These are phyloP conservation scores for Tolypocladium tropicale DNA, from an alignment of 2,329 filamentous ascomycete species.

Conservation along the genomic window DNA sequence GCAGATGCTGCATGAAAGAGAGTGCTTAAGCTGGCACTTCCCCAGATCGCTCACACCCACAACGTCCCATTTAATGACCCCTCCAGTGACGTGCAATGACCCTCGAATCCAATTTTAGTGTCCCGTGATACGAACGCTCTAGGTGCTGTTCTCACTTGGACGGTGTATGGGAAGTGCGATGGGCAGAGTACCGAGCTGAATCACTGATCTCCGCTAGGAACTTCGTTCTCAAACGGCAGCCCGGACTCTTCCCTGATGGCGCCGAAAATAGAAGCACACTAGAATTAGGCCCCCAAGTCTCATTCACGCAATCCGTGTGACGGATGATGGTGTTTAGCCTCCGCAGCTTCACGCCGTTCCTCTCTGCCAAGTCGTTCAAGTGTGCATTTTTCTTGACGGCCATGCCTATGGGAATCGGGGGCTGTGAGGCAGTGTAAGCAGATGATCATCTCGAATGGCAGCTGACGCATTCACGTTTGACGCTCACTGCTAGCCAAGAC, in stretches of 20 bases:
- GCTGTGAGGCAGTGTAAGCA: not conserved
- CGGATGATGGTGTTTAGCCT: not conserved
- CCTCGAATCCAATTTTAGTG: too few species aligned
- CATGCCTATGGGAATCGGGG: not conserved
- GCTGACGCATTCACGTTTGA: not conserved
- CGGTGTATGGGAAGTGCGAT: too few species aligned
- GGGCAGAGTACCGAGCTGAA: too few species aligned
- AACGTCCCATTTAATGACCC: too few species aligned
- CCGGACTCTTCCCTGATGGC: not conserved
- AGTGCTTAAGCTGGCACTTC: too few species aligned
- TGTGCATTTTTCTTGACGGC: not conserved
- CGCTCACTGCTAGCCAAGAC: too few species aligned
- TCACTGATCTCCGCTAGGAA: too few species aligned
- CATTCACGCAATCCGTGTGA: not conserved
- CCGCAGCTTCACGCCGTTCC: not conserved
- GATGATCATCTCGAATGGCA: not conserved
- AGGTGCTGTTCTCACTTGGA: too few species aligned
- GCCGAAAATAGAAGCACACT: not conserved
- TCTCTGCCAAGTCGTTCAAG: not conserved
- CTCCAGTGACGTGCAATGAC: too few species aligned
- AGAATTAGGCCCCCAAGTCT: not conserved
- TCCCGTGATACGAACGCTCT: too few species aligned
- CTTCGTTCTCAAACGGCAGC: not conserved
- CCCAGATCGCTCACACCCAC: too few species aligned
- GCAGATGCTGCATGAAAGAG: too few species aligned